A percentile compares a stretch with the other conserved stretches of the same genome.
Conservation (phyloP, 371 early-diverging fungal genomes). For the Mortierella sp. region DNA sequence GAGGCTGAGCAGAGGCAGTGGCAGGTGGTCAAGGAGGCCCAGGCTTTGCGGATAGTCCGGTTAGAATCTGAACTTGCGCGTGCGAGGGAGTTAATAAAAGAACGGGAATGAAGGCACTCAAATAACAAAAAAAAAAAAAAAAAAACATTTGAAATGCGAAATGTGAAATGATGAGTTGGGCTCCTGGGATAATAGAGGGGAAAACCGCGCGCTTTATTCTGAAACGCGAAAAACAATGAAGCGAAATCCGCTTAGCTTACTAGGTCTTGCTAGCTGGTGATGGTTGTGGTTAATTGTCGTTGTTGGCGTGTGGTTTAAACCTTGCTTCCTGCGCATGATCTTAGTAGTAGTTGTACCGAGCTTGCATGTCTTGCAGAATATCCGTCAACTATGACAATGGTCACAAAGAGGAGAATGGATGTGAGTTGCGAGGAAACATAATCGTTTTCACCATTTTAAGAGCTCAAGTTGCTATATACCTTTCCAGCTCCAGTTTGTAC, state of each 20-base stretch:
- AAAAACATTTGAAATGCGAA: background rate
- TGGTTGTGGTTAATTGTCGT: background rate
- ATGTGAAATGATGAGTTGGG: background rate
- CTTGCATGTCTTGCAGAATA: slow-evolving; percentile 49
- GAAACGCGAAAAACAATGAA: background rate
- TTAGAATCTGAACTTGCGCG: slow-evolving; percentile 9
- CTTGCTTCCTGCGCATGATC: background rate
- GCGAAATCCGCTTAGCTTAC: slow-evolving; percentile 4
- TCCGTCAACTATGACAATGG: slow-evolving; percentile 26
- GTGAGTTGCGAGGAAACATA: background rate
- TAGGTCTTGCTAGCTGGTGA: background rate
- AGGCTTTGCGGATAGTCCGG: slow-evolving; percentile 5
- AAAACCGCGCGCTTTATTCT: background rate
- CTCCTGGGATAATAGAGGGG: background rate
- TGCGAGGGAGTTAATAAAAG: slow-evolving; percentile 7
- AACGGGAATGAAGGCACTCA: background rate
- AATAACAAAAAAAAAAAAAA: background rate
- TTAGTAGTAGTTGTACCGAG: slow-evolving; percentile 37
- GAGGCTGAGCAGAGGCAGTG: slow-evolving; percentile 3
- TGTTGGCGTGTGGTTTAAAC: background rate
- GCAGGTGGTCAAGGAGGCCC: background rate
- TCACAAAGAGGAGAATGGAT: background rate
- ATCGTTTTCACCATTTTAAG: background rate
- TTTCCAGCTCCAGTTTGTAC: slow-evolving; percentile 75
- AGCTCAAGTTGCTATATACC: slow-evolving; percentile 19